Percentiles rank a stretch among this genome's conserved stretches.
These are phyloP conservation scores for Cylindrodendrum hubeiense DNA, from an alignment of 2,329 filamentous ascomycete species.

Conservation along the genomic window DNA sequence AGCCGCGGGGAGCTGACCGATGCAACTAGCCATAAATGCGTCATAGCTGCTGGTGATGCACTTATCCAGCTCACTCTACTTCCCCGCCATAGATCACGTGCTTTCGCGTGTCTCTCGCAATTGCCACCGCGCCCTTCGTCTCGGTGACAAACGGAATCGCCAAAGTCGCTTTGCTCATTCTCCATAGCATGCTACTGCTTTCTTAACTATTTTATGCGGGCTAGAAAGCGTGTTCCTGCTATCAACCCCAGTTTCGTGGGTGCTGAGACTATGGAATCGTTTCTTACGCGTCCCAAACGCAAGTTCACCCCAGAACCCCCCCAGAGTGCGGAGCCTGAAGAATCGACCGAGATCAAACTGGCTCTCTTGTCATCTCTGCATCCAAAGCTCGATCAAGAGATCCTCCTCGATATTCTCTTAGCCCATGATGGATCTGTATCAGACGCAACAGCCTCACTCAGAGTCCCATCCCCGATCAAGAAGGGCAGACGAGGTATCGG, in stretches of 20 bases:
- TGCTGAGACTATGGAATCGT: slow-evolving; percentile 65
- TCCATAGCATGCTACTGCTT: not conserved
- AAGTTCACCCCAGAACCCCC: slow-evolving; percentile 51
- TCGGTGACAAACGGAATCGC: slow-evolving; percentile 11
- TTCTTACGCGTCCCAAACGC: slow-evolving; percentile 67
- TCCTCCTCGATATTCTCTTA: slow-evolving; percentile 82
- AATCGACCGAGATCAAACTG: slow-evolving; percentile 91
- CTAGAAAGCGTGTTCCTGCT: not conserved
- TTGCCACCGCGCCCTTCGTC: slow-evolving; percentile 27
- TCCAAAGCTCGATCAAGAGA: slow-evolving; percentile 71
- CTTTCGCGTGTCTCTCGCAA: slow-evolving; percentile 35
- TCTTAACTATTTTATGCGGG: not conserved
- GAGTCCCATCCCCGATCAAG: slow-evolving; percentile 45
- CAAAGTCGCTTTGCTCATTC: slow-evolving; percentile 4
- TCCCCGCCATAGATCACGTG: slow-evolving; percentile 39
- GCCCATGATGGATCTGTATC: slow-evolving; percentile 83
- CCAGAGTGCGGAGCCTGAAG: slow-evolving; percentile 64
- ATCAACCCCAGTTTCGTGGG: not conserved
- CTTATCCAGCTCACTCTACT: slow-evolving; percentile 24
- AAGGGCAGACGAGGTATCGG: slow-evolving; percentile 56
- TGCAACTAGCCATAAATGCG: slow-evolving; percentile 34
- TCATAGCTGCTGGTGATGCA: slow-evolving; percentile 32
- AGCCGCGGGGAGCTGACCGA: slow-evolving; percentile 40
- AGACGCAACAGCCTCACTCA: slow-evolving; percentile 70
- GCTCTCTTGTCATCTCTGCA: slow-evolving; percentile 85